Conservation (phyloP, 129 eudicot species). For the Tanacetum coccineum region DNA sequence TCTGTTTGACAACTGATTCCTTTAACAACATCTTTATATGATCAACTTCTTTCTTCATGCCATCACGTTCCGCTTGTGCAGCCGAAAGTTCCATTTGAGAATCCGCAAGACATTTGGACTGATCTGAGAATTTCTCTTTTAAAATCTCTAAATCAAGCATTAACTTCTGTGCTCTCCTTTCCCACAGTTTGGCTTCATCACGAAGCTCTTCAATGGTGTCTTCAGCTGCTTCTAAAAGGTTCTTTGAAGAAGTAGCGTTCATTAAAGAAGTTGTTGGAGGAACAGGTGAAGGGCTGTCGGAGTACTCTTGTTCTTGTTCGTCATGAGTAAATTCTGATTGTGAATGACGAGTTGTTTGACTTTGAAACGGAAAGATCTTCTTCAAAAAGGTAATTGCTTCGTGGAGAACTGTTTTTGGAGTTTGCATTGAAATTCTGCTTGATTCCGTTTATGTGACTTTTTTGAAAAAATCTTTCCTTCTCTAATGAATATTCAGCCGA, state of each 20-base stretch:
- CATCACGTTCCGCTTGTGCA: too few relatives aligned
- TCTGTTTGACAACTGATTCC: conserved; percentile 37
- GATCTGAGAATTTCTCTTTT: conserved; percentile 39
- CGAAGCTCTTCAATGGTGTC: conserved; percentile 81
- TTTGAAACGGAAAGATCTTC: conserved; percentile 44
- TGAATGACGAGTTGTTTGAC: conserved; percentile 49
- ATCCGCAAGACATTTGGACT: conserved; percentile 45
- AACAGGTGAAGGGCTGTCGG: too few relatives aligned
- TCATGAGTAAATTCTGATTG: conserved; percentile 35
- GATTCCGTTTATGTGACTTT: conserved; percentile 32
- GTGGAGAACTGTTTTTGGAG: conserved; percentile 31
- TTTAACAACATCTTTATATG: conserved; percentile 37
- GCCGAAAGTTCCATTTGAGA: conserved; percentile 61
- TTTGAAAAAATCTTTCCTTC: conserved; percentile 27
- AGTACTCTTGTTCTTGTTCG: conserved; percentile 34
- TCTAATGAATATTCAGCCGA: conserved; percentile 40
- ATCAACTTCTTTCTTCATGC: conserved; percentile 60
- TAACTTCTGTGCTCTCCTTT: conserved; percentile 55
- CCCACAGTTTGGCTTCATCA: conserved; percentile 89
- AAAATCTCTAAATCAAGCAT: conserved; percentile 69
- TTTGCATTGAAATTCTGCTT: conserved; percentile 23
- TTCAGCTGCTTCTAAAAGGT: too few relatives aligned
- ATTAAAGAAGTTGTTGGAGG: too few relatives aligned
- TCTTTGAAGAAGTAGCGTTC: too few relatives aligned
- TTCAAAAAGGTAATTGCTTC: conserved; percentile 31